Evolutionary conservation across 345 rosid species (phyloP), one percentile per base, ranked within the genome.

Genomic region (Ailanthus altissimus): DNA sequence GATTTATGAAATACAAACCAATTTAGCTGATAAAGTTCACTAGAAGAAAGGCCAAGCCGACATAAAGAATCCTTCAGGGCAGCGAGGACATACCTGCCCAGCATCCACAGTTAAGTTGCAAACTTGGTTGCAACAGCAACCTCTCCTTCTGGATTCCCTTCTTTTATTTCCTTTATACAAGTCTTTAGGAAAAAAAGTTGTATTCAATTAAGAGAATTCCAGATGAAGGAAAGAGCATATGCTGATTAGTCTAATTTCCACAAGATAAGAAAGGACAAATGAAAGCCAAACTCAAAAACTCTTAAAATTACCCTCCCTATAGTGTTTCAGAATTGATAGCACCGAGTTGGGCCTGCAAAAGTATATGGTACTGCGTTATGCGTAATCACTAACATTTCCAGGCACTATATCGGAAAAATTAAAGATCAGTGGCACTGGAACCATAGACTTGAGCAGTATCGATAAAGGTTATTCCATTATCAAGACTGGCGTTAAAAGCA

Each of bases 391-490:
- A 75, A 67, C 9, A 18, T 20, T 38, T 61, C 54, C 58, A 40
- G 16, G 53, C 13, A 61, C 2, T 70, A 23, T 12, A 70, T 6
- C 40, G 25, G 67, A 72, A 50, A 26, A 57, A n/a, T n/a, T n/a
- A 42, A 50, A 57, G 50, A 72, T 36, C 21, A 64, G 76, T 23
- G 67, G 7, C 40, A 49, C 72, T 83, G 42, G 97, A 90, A 66
- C 99, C 99, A 80, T 96, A 96, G 77, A 93, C 92, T 86, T 96
- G 97, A 18, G 99, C 99, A 0, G 99, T 91, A 80, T 96, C 99
- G 40, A 93, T 80, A 82, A 96, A 88, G 4, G 94, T 91, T 62
- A 96, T 89, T 63, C 98, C 97, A 32, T 79, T 67, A 70, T 92
- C 98, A 61, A 93, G 61, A 79, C 99, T 89, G 61, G 80, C 38